A percentile compares a stretch with the other conserved stretches of the same genome.
Conservation (phyloP, 345 rosid genomes). For the Salix dunnii region DNA sequence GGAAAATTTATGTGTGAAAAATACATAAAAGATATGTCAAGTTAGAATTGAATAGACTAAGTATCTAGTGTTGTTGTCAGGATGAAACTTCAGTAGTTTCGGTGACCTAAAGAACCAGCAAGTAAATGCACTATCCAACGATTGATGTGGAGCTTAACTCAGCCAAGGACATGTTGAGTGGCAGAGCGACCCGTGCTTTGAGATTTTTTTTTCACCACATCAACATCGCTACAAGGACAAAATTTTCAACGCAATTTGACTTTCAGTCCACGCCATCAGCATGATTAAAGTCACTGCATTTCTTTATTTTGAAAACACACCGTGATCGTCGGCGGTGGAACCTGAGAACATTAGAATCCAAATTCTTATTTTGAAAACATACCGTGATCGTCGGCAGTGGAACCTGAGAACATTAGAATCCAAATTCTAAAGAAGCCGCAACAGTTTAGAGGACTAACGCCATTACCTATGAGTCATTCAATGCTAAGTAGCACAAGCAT, state of each 20-base stretch:
- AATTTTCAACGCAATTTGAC: neutral
- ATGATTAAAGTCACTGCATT: neutral
- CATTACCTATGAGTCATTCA: neutral
- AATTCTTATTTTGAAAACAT: neutral
- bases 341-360: too few species aligned
- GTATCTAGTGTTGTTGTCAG: too few species aligned
- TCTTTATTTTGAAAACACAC: too few species aligned
- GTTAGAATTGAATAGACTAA: too few species aligned
- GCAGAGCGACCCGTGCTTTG: neutral
- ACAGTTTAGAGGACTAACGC: neutral
- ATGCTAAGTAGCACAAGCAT: too few species aligned
- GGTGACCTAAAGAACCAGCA: neutral
- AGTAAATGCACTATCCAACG: neutral
- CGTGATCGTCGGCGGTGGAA: too few species aligned
- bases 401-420: neutral
- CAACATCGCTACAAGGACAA: neutral
- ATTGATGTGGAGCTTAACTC: neutral
- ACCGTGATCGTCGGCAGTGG: constrained; percentile 10
- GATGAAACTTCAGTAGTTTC: too few species aligned
- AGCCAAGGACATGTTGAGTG: neutral
- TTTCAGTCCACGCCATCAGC: neutral
- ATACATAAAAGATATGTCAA: too few species aligned
- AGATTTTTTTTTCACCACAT: neutral
- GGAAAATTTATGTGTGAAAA: too few species aligned
- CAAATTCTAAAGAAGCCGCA: constrained; percentile 8